These are phyloP conservation scores for Monosporascus ibericus DNA, from an alignment of 2,329 filamentous ascomycete species.

Conservation along the genomic window DNA sequence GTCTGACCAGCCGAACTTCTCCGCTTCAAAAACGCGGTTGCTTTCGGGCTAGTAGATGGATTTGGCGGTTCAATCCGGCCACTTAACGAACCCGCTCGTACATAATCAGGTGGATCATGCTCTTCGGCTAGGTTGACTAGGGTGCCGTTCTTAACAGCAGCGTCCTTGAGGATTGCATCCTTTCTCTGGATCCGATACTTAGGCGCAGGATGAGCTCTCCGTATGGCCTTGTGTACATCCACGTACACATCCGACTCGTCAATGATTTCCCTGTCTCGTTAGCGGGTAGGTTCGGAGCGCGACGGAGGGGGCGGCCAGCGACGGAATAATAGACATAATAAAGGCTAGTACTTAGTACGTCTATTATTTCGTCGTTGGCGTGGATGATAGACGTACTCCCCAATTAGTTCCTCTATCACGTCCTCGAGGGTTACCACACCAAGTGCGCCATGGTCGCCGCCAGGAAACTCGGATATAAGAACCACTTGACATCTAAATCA, in stretches of 20 bases:
- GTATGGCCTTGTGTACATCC: conserved; percentile 96
- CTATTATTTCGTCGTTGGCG: neutral
- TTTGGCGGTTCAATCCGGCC: conserved; percentile 31
- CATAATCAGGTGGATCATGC: conserved; percentile 19
- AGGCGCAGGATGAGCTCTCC: conserved; percentile 79
- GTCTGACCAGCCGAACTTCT: conserved; percentile 47
- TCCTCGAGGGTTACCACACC: conserved; percentile 96
- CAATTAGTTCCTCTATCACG: conserved; percentile 97
- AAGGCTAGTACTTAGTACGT: neutral
- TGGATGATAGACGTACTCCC: conserved; percentile 61
- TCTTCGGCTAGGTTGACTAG: conserved; percentile 38
- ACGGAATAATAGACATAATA: neutral
- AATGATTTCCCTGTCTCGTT: conserved; percentile 73
- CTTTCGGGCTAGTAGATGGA: conserved; percentile 42
- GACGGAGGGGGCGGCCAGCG: neutral
- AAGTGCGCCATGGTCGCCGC: conserved; percentile 83
- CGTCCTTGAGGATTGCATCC: conserved; percentile 28
- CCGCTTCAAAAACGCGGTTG: conserved; percentile 54
- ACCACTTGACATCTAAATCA: conserved; percentile 53
- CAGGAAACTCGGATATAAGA: conserved; percentile 81
- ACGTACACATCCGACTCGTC: conserved; percentile 98
- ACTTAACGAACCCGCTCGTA: conserved; percentile 29
- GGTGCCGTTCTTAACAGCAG: conserved; percentile 19
- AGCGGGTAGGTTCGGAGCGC: neutral
- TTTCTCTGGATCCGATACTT: conserved; percentile 53